Base-by-base conservation (phyloP, 2,329 filamentous ascomycete species). In the Colletotrichum endophyticum region DNA sequence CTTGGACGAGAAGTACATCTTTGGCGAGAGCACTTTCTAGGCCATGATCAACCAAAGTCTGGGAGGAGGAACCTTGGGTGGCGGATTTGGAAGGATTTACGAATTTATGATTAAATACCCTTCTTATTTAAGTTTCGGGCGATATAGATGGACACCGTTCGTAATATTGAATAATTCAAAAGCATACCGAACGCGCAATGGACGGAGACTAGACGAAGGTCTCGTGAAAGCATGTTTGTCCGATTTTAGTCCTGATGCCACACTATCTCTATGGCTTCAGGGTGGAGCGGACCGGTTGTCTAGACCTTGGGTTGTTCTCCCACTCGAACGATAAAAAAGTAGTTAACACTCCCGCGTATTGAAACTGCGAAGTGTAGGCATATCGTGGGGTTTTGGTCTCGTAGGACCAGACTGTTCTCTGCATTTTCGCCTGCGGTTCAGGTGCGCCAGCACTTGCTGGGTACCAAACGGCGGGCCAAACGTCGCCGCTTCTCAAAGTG, bases 261-360 rank as follows among this genome's bases (percentile, higher is more conserved):
- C 89, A 92, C 87, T 84, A 69, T 76, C 76, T 89, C 88, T 86
- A 89, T 90, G 87, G 85, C 87, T 89, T 86, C 90, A 91, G 91
- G 91, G 91, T 92, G 91, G 91, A 92, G 88, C 86, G 89, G 90
- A 91, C 90, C 83, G 91, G 91, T 90, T 92, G 91, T 92, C 91
- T 92, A 92, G 91, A 90, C 91, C 91, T 84, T 88, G 84, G 85
- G 86, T 82, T 88, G 92, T 89, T 92, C 89, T 91, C 91, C 92
- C 90, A 84, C 90, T 89, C 89, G 90, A 92, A 87, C 86, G 86
- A 87, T 86, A 85, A 84, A 53, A 76, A 83, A 82, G 59, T 90
- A 90, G 88, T 90, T 91, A 86, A 91, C 90, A 89, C 87, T 85
- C 87, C 84, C 86, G 89, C 88, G 89, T 88, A 92, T 87, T 85